These are phyloP conservation scores for Striga asiatica DNA, from an alignment of 257 asterid species.

Conservation along the genomic window DNA sequence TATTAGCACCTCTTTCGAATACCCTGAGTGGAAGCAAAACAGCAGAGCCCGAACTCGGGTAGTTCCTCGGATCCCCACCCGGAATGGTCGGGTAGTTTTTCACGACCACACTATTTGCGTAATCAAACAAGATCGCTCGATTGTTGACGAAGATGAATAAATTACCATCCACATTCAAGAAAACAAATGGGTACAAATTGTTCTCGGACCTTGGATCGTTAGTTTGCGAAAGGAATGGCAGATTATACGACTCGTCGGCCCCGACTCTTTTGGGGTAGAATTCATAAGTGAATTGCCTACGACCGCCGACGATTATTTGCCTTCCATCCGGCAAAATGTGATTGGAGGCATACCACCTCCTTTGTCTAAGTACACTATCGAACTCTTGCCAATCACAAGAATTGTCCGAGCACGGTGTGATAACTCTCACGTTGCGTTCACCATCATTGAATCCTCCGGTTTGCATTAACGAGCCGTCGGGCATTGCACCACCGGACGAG, in stretches of 20 bases:
- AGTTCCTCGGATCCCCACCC: constrained; percentile 41
- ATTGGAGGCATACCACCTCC: constrained; percentile 38
- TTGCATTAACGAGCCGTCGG: constrained; percentile 53
- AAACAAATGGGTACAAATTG: constrained; percentile 38
- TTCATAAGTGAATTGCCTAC: constrained; percentile 32
- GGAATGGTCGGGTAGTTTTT: constrained; percentile 31
- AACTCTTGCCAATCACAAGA: constrained; percentile 43
- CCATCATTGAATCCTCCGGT: constrained; percentile 51
- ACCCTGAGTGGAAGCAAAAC: not conserved
- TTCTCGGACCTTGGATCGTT: constrained; percentile 24
- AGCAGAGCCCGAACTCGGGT: constrained; percentile 1
- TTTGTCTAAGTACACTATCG: constrained; percentile 10
- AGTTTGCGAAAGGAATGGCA: constrained; percentile 27
- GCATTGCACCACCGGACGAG: constrained; percentile 55
- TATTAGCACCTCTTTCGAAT: too few species aligned
- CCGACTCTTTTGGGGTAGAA: constrained; percentile 23
- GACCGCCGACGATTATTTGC: constrained; percentile 31
- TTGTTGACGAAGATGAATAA: constrained; percentile 42
- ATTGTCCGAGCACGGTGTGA: constrained; percentile 18
- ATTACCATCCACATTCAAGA: constrained; percentile 35
- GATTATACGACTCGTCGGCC: not conserved
- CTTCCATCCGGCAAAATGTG: constrained; percentile 34
- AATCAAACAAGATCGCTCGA: constrained; percentile 33
- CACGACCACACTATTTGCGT: constrained; percentile 12
- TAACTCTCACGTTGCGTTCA: constrained; percentile 23